Base-by-base conservation (phyloP, 345 rosid species). In the Acer campestre region DNA sequence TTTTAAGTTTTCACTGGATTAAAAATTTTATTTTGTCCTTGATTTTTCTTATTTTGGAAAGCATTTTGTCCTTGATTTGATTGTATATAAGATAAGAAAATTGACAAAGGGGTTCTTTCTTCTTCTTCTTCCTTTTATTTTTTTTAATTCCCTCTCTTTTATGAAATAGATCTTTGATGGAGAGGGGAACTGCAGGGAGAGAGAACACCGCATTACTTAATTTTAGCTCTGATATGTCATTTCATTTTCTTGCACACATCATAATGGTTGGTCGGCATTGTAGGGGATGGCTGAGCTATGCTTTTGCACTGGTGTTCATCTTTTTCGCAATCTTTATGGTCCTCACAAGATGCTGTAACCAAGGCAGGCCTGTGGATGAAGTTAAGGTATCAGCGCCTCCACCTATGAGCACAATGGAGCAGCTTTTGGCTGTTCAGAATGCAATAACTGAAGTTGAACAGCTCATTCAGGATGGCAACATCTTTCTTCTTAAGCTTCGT, bases 401-500 rank as follows among this genome's bases (percentile, higher is more conserved):
- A 13, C 90, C 86, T 11, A 92, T 86, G 97, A 96, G 77, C 88
- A 88, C 95, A 51, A 85, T 96, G 98, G 99, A 92, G 81, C 99
- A 94, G 91, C 95, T 96, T 80, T 83, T 96, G 82, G 98, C 98
- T 1, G 92, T 96, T 79, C 99, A 93, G 77, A 90, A 89, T 72
- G 95, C 95, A 53, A 80, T 94, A 74, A 88, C 95, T 14, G 90
- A 92, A 83, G 90, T 79, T 10, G 98, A 96, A 84, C 89, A 89
- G 79, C 78, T 85, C 78, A 89, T 94, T 80, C 98, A 94, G 80
- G 98, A 96, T 46, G 93, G 93, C 49, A 96, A 96, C 83, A 77
- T 94, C 12, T 75, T 85, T 69, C 98, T 96, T 48, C 95, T 94
- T 79, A 96, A 96, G 87, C 79, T 94, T 13, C 98, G 98, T 5